Base-by-base conservation (phyloP, 2,329 filamentous ascomycete genomes). In the Keithomyces neogunnii region DNA sequence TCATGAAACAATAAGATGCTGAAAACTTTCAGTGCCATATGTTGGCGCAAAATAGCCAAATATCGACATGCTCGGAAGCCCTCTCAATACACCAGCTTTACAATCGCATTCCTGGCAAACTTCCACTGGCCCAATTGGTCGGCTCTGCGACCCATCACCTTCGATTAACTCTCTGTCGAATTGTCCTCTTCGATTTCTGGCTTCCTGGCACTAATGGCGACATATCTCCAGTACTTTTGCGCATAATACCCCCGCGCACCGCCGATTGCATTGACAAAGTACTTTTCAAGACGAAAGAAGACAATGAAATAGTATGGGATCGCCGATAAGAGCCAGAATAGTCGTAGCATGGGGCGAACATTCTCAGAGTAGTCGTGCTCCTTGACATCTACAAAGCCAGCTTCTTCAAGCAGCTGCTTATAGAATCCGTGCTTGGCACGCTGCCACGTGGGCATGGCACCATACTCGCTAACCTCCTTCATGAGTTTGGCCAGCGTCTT, bases 301-400 rank as follows among this genome's bases (percentile, higher is more conserved):
- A 57, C 60, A 48, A 78, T 61, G 39, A 79, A 59, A 19, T 71
- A 59, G 57, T 71, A 78, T 3, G 75, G 75, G 8, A 78, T 57
- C 30, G 70, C 66, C 2, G 68, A 73, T 7, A 78, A 51, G 2
- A 71, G 11, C 55, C 65, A 77, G 57, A 78, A 78, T 2, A 78
- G 57, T 19, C 72, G 62, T 47, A 70, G 63, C 69, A 77, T 74
- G 3, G 75, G 76, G 45, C 62, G 60, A 46, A 78, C 71, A 55
- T 79, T 70, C 4, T 67, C 62, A 6, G 74, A 72, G 48, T 69
- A 66, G 58, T 79, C 73, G 13, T 63, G 57, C 5, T 75, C 66
- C 3, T 61, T 53, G 3, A 78, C 64, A 56, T 78, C 65, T 26
- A 62, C 62, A 45, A 78, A 76, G 1, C 73, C 73, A 3, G 67